Conservation (phyloP, 805 yeast genomes). For the Ogataea trehaloabstinens region DNA sequence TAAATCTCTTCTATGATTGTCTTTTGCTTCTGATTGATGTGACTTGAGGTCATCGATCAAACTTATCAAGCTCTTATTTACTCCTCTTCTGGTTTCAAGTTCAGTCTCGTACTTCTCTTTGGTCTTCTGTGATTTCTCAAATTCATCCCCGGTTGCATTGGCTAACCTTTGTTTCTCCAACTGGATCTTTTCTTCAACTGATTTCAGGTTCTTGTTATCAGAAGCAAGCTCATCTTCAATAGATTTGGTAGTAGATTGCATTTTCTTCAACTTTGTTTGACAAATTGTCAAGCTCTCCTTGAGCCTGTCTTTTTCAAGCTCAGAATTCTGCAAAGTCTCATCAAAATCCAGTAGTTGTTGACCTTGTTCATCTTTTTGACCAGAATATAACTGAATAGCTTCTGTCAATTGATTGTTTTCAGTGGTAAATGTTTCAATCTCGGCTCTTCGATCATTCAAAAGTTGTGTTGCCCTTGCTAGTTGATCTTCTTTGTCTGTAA, state of each 20-base stretch:
- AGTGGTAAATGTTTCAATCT: conserved; percentile 18
- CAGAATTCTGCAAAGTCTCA: conserved; percentile 12
- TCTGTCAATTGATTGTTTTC: conserved; percentile 17
- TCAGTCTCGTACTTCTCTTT: conserved; percentile 19
- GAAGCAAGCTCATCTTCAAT: conserved; percentile 17
- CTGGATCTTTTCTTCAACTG: conserved; percentile 24
- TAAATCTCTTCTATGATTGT: conserved; percentile 7
- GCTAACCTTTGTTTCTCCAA: conserved; percentile 40
- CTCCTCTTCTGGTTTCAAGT: conserved; percentile 12
- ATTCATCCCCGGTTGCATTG: conserved; percentile 42
- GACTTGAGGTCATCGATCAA: conserved; percentile 9
- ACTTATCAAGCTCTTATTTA: conserved; percentile 10
- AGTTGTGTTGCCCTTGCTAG: conserved; percentile 20
- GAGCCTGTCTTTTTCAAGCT: conserved; percentile 11
- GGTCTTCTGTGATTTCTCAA: conserved; percentile 28
- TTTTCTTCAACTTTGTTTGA: conserved; percentile 19
- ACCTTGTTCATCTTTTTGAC: conserved; percentile 19
- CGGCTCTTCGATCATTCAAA: conserved; percentile 14
- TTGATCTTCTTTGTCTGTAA: conserved; percentile 25
- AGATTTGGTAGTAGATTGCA: conserved; percentile 24
- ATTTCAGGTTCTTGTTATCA: conserved; percentile 17
- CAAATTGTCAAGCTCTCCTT: conserved; percentile 19
- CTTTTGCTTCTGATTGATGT: conserved; percentile 15
- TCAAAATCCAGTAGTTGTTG: conserved; percentile 14
- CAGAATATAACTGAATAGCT: conserved; percentile 3